These are phyloP conservation scores for Trichophyton simii DNA, from an alignment of 2,329 filamentous ascomycete genomes.

Conservation along the genomic window DNA sequence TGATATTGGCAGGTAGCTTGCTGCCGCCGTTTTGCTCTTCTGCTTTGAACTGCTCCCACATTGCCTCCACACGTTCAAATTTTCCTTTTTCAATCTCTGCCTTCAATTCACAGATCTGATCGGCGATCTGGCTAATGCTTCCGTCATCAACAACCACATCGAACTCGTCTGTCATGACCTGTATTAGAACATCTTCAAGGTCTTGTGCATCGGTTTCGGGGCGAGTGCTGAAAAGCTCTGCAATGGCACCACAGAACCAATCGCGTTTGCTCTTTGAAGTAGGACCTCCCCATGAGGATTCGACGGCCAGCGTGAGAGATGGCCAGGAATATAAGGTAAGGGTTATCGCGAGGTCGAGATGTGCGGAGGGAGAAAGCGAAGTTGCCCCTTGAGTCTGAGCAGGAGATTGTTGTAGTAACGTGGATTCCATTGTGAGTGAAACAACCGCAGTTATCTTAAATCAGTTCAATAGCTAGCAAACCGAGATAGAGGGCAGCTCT, in stretches of 20 bases:
- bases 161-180: conserved; percentile 93
- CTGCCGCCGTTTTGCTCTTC: conserved; percentile 35
- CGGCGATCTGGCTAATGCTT: conserved; percentile 61
- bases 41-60: conserved; percentile 39
- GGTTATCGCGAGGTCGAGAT: conserved; percentile 79
- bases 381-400: not conserved
- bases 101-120: conserved; percentile 56
- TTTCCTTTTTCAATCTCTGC: conserved; percentile 52
- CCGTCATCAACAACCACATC: conserved; percentile 87
- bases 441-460: too few relatives aligned
- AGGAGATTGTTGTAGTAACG: not conserved
- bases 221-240: conserved; percentile 56
- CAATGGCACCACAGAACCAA: conserved; percentile 84
- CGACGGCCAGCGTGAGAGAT: conserved; percentile 72
- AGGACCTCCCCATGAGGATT: conserved; percentile 77
- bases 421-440: not conserved
- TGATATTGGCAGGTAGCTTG: conserved; percentile 14
- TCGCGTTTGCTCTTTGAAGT: conserved; percentile 78
- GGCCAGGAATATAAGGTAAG: conserved; percentile 79
- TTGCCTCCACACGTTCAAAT: conserved; percentile 50
- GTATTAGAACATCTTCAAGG: conserved; percentile 69
- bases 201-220: conserved; percentile 61
- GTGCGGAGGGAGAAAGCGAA: conserved; percentile 35
- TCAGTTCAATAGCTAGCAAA: too few relatives aligned
- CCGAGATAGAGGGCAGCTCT: too few relatives aligned